These are phyloP conservation scores for Dioscorea cayenensis DNA, from an alignment of 116 monocot genomes.

Conservation along the genomic window DNA sequence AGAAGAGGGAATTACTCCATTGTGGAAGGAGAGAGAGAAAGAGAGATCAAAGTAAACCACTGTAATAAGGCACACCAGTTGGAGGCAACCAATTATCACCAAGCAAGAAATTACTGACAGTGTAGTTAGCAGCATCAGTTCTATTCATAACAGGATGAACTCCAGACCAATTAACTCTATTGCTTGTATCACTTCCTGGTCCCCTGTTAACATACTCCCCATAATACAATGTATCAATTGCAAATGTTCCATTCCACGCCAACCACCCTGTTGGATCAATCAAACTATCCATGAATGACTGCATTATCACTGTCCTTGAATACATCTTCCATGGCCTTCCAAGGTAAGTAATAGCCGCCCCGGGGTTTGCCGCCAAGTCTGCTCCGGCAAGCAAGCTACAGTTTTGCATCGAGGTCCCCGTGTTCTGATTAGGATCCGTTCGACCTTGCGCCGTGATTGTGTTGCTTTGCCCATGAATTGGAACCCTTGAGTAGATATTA, in stretches of 20 bases:
- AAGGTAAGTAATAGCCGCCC: slow-evolving; percentile 25
- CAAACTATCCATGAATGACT: slow-evolving; percentile 39
- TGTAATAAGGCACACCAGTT: slow-evolving; percentile 22
- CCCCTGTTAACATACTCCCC: slow-evolving; percentile 38
- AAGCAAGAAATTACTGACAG: slow-evolving; percentile 17
- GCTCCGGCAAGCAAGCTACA: slow-evolving; percentile 18
- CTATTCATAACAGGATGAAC: slow-evolving; percentile 7
- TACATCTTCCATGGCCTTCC: slow-evolving; percentile 69
- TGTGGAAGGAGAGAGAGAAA: too few species aligned
- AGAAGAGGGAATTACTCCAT: not conserved
- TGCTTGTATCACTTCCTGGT: slow-evolving; percentile 10
- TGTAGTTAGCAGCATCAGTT: slow-evolving; percentile 21
- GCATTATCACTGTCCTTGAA: slow-evolving; percentile 54
- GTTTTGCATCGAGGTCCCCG: slow-evolving; percentile 30
- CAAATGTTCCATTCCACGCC: slow-evolving; percentile 24
- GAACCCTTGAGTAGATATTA: slow-evolving; percentile 23
- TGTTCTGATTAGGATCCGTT: slow-evolving; percentile 51
- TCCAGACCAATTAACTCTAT: slow-evolving; percentile 34
- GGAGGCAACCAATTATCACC: slow-evolving; percentile 31
- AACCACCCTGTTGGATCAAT: slow-evolving; percentile 50
- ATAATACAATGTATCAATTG: slow-evolving; percentile 31
- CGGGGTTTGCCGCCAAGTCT: slow-evolving; percentile 6
- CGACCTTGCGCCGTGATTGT: slow-evolving; percentile 47
- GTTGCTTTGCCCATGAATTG: slow-evolving; percentile 17
- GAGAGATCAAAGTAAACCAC: slow-evolving; percentile 17